Base-by-base conservation (phyloP, 2,329 filamentous ascomycete species). In the Chrysosporium queenslandicum region DNA sequence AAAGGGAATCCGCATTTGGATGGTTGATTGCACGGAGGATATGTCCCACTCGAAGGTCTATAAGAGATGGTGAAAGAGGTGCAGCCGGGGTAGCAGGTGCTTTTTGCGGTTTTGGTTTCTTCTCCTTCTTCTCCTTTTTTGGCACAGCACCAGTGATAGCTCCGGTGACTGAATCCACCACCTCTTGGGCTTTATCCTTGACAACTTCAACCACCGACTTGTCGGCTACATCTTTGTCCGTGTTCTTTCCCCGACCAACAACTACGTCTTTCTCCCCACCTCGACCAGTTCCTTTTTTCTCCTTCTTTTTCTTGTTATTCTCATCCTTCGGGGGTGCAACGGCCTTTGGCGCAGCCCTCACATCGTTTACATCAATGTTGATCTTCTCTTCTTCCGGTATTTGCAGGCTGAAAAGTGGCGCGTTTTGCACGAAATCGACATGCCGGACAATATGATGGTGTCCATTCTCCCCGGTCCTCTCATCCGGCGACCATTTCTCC, bases 261-360 rank as follows among this genome's bases (percentile, higher is more conserved):
- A 70, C 66, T 16, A 71, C 58, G 4, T 66, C 62, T 60, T 67
- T 68, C 56, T 62, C 54, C 57, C 56, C 30, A 46, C 37, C 43
- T 16, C 23, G 34, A 37, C 40, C 56, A 94, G 95, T 74, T 94
- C 88, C 94, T 83, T 95, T 90, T 77, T 94, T 94, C 83, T 95
- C 86, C 77, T 95, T 95, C 83, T 95, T 89, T 77, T 94, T 94
- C 84, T 95, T 96, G 45, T 85, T 82, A 78, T 96, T 90, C 77
- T 96, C 96, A 77, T 96, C 91, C 53, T 89, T 89, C 77, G 94
- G 94, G 62, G 86, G 82, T 60, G 95, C 89, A 56, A 91, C 81
- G 18, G 86, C 86, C 61, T 91, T 91, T 74, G 92, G 91, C 62
- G 90, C 84, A 68, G 89, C 90, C 58, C 87, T 78, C 55, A 97